Percentiles rank a stretch among this genome's conserved stretches.
Conservation (phyloP, 768 basidiomycete genomes). For the Mycena capillaripes region DNA sequence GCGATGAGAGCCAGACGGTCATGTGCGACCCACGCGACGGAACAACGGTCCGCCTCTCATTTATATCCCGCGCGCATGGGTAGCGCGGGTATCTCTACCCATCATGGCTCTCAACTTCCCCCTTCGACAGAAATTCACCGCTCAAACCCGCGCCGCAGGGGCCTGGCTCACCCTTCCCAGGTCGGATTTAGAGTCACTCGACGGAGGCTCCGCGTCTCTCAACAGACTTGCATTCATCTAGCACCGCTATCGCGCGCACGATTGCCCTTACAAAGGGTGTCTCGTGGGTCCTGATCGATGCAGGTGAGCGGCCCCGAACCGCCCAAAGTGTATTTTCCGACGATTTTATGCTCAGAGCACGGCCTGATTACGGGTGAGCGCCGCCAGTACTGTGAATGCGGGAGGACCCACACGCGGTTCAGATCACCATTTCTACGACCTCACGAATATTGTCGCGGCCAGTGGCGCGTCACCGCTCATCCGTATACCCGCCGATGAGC, state of each 20-base stretch:
- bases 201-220: background rate
- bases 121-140: slow-evolving; percentile 37
- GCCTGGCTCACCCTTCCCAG: slow-evolving; percentile 42
- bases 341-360: slow-evolving; percentile 7
- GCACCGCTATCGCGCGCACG: slow-evolving; percentile 40
- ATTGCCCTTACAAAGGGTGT: slow-evolving; percentile 38
- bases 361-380: slow-evolving; percentile 26
- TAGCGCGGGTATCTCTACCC: background rate
- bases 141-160: slow-evolving; percentile 38
- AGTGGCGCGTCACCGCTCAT: slow-evolving; percentile 59
- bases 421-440: slow-evolving; percentile 42
- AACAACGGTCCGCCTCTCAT: background rate
- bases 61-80: background rate
- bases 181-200: slow-evolving; percentile 5
- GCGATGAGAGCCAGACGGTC: no score
- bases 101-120: slow-evolving; percentile 40
- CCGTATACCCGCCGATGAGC: slow-evolving; percentile 62
- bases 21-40: background rate
- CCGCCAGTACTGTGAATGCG: background rate
- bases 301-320: slow-evolving; percentile 22
- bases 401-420: background rate
- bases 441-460: slow-evolving; percentile 51
- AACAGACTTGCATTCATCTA: slow-evolving; percentile 9
- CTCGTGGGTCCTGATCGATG: slow-evolving; percentile 42
- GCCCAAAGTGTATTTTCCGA: background rate